These are phyloP conservation scores for Euphorbia tirucalli DNA, from an alignment of 345 rosid species.

Conservation along the genomic window DNA sequence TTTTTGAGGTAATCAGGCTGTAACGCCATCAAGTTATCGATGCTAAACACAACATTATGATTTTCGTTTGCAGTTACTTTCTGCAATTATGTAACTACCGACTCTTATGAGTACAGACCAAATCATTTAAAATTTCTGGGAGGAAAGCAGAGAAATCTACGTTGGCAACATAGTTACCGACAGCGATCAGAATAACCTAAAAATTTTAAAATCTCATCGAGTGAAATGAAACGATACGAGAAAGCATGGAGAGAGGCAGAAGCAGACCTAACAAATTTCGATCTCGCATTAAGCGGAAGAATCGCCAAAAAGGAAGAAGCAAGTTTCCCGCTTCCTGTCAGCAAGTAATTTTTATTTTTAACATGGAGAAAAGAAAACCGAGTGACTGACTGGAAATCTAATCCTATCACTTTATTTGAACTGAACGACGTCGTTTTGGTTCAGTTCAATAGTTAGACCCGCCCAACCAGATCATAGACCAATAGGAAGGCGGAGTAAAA, in stretches of 20 bases:
- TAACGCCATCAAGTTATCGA: not conserved
- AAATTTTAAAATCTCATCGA: not conserved
- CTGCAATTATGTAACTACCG: not conserved
- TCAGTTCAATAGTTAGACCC: not conserved
- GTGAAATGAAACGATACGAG: not conserved
- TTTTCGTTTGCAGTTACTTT: not conserved
- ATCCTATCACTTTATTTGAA: not conserved
- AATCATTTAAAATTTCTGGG: not conserved
- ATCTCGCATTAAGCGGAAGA: not conserved
- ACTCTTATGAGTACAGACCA: not conserved
- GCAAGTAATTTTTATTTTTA: not conserved
- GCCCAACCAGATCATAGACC: not conserved
- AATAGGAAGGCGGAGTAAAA: not conserved
- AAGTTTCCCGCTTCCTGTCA: not conserved
- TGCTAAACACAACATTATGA: not conserved
- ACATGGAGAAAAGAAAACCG: not conserved
- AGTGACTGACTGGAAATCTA: not conserved
- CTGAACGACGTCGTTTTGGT: not conserved
- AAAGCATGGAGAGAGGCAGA: not conserved
- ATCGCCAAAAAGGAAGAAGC: no score
- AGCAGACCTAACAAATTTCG: not conserved
- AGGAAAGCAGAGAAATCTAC: no score
- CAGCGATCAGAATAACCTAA: not conserved
- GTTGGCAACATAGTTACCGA: not conserved
- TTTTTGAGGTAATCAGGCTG: not conserved